phyloP scores from a whole-genome alignment of 1,284 basidiomycete species.

The Cutaneotrichosporon sp. region DNA sequence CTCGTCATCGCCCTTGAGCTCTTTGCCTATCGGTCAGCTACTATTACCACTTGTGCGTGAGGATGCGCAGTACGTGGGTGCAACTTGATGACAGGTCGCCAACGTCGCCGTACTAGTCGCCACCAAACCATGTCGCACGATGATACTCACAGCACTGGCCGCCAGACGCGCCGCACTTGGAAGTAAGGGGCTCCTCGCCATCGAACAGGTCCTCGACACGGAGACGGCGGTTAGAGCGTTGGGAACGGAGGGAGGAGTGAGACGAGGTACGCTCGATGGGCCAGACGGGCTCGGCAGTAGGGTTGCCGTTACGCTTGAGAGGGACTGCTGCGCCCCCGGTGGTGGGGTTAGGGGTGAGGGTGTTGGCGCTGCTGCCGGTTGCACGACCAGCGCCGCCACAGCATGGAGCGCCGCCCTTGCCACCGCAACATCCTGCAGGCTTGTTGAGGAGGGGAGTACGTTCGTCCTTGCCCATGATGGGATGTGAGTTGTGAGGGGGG shows the following conservation, averaged over 20 bases:
- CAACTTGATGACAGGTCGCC: too few species aligned
- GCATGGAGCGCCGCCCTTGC: slow-evolving; percentile 14
- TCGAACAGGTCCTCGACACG: slow-evolving; percentile 31
- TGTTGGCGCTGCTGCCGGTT: slow-evolving; percentile 7
- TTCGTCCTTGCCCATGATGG: slow-evolving; percentile 7
- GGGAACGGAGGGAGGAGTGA: slow-evolving; percentile 12
- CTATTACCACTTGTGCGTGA: too few species aligned
- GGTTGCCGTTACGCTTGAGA: slow-evolving; percentile 14
- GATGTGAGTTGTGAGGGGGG: slow-evolving; percentile 5
- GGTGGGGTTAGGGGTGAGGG: slow-evolving; percentile 1
- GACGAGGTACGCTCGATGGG: slow-evolving; percentile 15
- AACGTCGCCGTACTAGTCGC: too few species aligned
- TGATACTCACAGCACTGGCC: slow-evolving; percentile 37
- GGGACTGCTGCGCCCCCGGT: slow-evolving; percentile 13
- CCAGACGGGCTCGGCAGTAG: slow-evolving; percentile 13
- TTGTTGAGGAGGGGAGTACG: slow-evolving; percentile 17
- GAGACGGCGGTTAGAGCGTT: slow-evolving; percentile 8
- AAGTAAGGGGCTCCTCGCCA: slow-evolving; percentile 34
- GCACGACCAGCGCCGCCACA: slow-evolving; percentile 13
- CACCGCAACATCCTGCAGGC: slow-evolving; percentile 15
- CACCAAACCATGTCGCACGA: neutral
- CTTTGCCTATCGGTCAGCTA: too few species aligned
- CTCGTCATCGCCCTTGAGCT: slow-evolving; percentile 50
- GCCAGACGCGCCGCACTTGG: slow-evolving; percentile 40
- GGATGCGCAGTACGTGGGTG: too few species aligned